Evolutionary conservation across 1,139 yeast species (phyloP).

Genomic region (Pichia sp.): DNA sequence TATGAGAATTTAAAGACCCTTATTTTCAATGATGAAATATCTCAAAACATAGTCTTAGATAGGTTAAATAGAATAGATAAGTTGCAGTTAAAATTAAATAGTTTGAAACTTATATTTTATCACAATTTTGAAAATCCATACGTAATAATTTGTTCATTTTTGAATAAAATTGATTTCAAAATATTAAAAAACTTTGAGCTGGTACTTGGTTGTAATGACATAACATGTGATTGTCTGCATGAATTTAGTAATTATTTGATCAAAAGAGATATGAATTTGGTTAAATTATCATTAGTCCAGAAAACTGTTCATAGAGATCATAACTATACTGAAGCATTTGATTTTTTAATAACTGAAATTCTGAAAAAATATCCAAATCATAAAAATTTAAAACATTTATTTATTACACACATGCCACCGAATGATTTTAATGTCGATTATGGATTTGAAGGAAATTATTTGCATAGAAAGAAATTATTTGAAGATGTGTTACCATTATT

Average conservation of each 20-base stretch:
- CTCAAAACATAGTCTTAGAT: constrained; percentile 32
- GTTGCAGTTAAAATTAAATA: constrained; percentile 17
- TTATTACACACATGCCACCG: constrained; percentile 49
- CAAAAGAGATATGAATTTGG: constrained; percentile 25
- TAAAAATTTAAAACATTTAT: constrained; percentile 32
- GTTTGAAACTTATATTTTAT: constrained; percentile 34
- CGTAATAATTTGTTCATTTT: constrained; percentile 10
- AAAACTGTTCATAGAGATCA: constrained; percentile 41
- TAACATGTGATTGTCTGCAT: constrained; percentile 40
- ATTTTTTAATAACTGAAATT: constrained; percentile 42
- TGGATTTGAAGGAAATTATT: constrained; percentile 68
- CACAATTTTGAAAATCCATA: constrained; percentile 24
- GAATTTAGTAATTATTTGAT: constrained; percentile 32
- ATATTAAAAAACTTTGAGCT: constrained; percentile 34
- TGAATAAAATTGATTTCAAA: constrained; percentile 28
- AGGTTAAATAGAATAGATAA: background rate
- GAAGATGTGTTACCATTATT: constrained; percentile 43
- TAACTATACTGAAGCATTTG: constrained; percentile 50
- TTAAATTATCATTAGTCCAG: constrained; percentile 43
- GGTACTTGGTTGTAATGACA: constrained; percentile 39
- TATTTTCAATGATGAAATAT: constrained; percentile 29
- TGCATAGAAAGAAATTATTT: constrained; percentile 49
- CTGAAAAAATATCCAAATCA: constrained; percentile 34
- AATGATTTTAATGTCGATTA: constrained; percentile 41
- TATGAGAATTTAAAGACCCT: constrained; percentile 13